These are phyloP conservation scores for Dactylellina cionopaga DNA, from an alignment of 2,329 filamentous ascomycete species.

Conservation along the genomic window DNA sequence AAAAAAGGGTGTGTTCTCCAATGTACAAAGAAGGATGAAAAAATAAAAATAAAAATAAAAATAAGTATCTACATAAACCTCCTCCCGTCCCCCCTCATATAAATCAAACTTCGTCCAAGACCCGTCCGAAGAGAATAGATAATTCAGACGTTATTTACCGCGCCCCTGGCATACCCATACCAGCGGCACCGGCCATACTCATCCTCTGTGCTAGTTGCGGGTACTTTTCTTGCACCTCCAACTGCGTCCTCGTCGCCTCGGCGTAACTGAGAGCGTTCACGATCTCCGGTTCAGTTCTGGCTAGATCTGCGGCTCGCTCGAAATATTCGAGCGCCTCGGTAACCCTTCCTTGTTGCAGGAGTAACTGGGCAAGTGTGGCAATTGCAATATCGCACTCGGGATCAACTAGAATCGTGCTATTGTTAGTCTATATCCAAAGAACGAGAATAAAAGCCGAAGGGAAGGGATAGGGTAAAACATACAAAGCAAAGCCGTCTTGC, in stretches of 20 bases:
- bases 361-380: slow-evolving; percentile 96
- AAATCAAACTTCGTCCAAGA: neutral
- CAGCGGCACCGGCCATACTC: slow-evolving; percentile 70
- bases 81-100: neutral
- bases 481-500: slow-evolving; percentile 97
- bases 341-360: slow-evolving; percentile 97
- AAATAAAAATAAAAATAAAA: slow-evolving; percentile 46
- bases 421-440: no score
- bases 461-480: slow-evolving; percentile 62
- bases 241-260: slow-evolving; percentile 93
- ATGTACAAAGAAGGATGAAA: slow-evolving; percentile 45
- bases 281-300: slow-evolving; percentile 92
- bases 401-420: slow-evolving; percentile 84
- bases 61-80: slow-evolving; percentile 51
- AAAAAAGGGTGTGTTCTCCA: slow-evolving; percentile 23
- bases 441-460: slow-evolving; percentile 32
- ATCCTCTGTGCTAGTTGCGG: slow-evolving; percentile 80
- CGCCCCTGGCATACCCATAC: slow-evolving; percentile 26
- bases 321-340: slow-evolving; percentile 95
- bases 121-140: neutral
- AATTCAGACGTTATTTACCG: neutral
- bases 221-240: slow-evolving; percentile 87
- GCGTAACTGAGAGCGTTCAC: slow-evolving; percentile 96
- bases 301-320: slow-evolving; percentile 92
- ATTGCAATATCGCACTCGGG: slow-evolving; percentile 99